Conservation (phyloP, 1,139 yeast genomes). For the Blastobotrys persicus region DNA sequence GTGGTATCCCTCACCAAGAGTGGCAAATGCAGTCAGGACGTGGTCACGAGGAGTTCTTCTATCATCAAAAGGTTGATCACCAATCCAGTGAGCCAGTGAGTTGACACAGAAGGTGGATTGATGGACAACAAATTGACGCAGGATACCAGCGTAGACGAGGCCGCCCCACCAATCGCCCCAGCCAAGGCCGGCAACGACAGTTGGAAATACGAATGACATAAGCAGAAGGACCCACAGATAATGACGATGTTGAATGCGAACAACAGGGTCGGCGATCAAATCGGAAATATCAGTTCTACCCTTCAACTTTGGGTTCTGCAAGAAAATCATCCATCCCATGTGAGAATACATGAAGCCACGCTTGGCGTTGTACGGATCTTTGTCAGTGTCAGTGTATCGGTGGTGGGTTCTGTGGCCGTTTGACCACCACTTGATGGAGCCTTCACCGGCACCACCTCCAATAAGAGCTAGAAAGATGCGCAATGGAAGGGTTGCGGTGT, state of each 20-base stretch:
- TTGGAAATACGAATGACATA: conserved; percentile 73
- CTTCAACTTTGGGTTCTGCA: conserved; percentile 89
- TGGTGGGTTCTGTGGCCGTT: conserved; percentile 97
- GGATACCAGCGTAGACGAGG: conserved; percentile 82
- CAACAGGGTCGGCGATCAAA: conserved; percentile 85
- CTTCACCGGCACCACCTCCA: conserved; percentile 96
- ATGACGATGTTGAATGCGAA: conserved; percentile 90
- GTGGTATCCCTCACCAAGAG: conserved; percentile 98
- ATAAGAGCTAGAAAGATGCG: conserved; percentile 72
- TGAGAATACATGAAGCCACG: conserved; percentile 94
- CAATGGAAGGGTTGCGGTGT: conserved; percentile 70
- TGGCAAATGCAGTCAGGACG: conserved; percentile 86
- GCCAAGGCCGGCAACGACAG: conserved; percentile 67
- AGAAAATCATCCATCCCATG: conserved; percentile 95
- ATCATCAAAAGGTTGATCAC: conserved; percentile 96
- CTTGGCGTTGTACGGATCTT: conserved; percentile 98
- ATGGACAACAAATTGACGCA: conserved; percentile 81
- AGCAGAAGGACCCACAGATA: conserved; percentile 66
- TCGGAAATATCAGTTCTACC: conserved; percentile 97
- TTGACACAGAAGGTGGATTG: conserved; percentile 99
- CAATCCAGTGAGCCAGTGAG: conserved; percentile 98
- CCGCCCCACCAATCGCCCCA: conserved; percentile 96
- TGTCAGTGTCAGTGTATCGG: conserved; percentile 91
- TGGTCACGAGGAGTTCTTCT: conserved; percentile 97
- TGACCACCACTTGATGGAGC: conserved; percentile 98